Base-by-base conservation (phyloP, 768 basidiomycete genomes). In the Rhodocollybia butyracea region DNA sequence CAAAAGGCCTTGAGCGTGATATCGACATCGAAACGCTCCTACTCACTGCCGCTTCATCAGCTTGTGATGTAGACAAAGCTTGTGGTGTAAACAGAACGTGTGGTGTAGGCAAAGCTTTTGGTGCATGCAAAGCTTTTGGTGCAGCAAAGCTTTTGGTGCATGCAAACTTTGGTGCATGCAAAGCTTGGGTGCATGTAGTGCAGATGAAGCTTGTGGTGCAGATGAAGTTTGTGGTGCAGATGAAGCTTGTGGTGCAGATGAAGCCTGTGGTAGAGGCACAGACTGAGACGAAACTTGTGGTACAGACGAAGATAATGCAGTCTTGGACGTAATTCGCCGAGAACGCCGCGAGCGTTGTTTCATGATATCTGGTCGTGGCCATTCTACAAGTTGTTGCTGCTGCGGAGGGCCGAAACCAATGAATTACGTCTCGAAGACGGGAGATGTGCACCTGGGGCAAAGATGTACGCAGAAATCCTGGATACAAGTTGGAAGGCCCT, bases 321-420 rank as follows among this genome's bases (percentile, higher is more conserved):
- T 31, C 32, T 50, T 32, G 51, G 58, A 26, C 15, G 62, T 55
- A 59, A 38, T 61, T 57, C 60, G 68, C 68, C 60, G 66, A 65
- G 57, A 72, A 43, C 72, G 29, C 60, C 55, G 38, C 64, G 69
- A 46, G 55, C 72, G 68, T 42, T 64, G 70, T 17, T 69, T 63
- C 22, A 73, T 63, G 13, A 70, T 67, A 59, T 83, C 75, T 11
- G 63, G 60, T 21, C 78, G 76, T 34, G 82, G 84, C 83, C 84
- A 84, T 31, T 79, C 67, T 17, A 81, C 79, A 1, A 85, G 66
- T 43, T 3, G 72, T 60, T 13, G 72, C 66, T 6, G 69, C 31
- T 51, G 30, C 24, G 22, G 48, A 22, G 40, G 19, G n/a, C n/a
- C n/a, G n/a, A n/a, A n/a, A n/a, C n/a, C n/a, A n/a, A n/a, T n/a